phyloP scores from a whole-genome alignment of 257 asterid genomes.

The Sherardia arvensis region DNA sequence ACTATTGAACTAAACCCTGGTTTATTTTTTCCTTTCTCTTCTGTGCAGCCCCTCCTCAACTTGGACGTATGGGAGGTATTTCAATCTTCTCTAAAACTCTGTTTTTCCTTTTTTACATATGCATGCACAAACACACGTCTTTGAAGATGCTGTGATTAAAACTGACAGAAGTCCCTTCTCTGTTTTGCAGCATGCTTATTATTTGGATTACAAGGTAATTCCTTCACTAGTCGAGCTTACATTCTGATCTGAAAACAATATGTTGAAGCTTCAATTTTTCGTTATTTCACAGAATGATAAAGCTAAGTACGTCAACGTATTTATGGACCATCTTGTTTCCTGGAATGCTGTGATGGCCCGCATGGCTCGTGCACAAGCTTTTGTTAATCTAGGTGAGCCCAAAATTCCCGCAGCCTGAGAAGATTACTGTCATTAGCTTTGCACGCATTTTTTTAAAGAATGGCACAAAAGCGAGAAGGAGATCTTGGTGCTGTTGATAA shows the following conservation, averaged over 20 bases:
- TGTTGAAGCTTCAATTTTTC: neutral
- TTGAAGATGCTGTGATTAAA: neutral
- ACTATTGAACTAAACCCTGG: neutral
- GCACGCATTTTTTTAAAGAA: neutral
- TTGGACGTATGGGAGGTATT: slow-evolving; percentile 44
- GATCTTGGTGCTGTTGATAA: neutral
- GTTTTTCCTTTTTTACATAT: neutral
- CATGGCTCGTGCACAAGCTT: slow-evolving; percentile 88
- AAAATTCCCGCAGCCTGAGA: slow-evolving; percentile 84
- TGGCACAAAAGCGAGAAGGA: neutral
- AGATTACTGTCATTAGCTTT: neutral
- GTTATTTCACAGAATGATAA: slow-evolving; percentile 21
- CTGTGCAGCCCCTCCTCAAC: slow-evolving; percentile 31
- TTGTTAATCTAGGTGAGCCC: slow-evolving; percentile 90
- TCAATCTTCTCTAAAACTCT: neutral
- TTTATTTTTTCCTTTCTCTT: slow-evolving; percentile 1
- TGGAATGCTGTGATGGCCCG: slow-evolving; percentile 90
- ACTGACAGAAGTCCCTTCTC: neutral
- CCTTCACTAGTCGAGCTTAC: neutral
- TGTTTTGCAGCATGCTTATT: slow-evolving; percentile 39
- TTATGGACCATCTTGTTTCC: slow-evolving; percentile 39
- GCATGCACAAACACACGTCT: neutral
- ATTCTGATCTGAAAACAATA: neutral
- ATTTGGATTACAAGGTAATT: slow-evolving; percentile 37
- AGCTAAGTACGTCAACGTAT: slow-evolving; percentile 26